A percentile compares a stretch with the other conserved stretches of the same genome.
phyloP scores from a whole-genome alignment of 208 protist species.

The Leishmania arabica region DNA sequence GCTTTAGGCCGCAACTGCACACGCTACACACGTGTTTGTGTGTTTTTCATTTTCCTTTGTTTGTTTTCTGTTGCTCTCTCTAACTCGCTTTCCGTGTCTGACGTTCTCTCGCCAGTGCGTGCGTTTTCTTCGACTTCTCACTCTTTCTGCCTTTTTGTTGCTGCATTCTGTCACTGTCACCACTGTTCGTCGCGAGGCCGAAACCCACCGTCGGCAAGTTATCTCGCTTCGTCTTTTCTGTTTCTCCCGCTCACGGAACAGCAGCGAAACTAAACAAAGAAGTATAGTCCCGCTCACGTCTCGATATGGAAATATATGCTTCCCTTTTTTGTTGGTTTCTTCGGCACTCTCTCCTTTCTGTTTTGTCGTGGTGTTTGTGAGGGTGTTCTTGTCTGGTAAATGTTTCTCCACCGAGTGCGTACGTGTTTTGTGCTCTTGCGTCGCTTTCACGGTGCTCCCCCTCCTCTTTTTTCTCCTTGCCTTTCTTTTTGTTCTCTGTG shows the following conservation, averaged over 20 bases:
- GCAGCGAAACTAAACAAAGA: background rate
- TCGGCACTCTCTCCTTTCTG: background rate
- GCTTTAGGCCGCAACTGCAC: background rate
- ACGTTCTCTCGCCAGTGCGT: background rate
- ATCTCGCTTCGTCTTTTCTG: background rate
- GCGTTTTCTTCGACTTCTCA: conserved; percentile 7
- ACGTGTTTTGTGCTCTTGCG: background rate
- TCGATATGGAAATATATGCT: background rate
- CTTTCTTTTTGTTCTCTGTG: background rate
- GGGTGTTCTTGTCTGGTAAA: background rate
- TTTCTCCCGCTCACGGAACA: background rate
- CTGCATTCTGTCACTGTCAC: background rate
- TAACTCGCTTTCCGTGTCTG: background rate
- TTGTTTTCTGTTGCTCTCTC: background rate
- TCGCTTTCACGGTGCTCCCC: background rate
- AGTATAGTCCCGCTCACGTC: background rate
- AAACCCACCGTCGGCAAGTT: conserved; percentile 5
- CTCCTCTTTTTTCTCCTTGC: conserved; percentile 3
- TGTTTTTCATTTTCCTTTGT: background rate
- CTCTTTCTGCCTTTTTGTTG: conserved; percentile 6
- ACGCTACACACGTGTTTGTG: background rate
- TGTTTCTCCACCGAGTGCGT: background rate
- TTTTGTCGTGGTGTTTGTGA: background rate
- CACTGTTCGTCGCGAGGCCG: background rate
- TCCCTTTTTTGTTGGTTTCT: conserved; percentile 1